These are phyloP conservation scores for Dioscorea zingiberensis DNA, from an alignment of 106 monocot genomes.

Conservation along the genomic window DNA sequence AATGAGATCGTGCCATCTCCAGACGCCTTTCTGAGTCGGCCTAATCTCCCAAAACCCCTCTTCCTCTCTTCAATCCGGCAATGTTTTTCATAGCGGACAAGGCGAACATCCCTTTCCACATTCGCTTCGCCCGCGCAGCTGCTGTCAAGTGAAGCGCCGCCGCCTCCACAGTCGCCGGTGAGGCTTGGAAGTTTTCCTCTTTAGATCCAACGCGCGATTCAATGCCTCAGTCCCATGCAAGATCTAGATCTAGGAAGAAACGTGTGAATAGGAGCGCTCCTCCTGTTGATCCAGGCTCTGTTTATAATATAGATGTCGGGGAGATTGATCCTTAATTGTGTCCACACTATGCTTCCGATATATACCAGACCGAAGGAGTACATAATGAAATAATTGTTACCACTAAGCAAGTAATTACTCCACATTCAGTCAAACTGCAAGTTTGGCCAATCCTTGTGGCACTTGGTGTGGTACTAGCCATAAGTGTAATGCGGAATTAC, in stretches of 20 bases:
- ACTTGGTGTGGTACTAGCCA: too few relatives aligned
- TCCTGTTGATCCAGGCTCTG: neutral
- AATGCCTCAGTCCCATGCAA: neutral
- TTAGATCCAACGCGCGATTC: neutral
- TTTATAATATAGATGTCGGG: conserved; percentile 8
- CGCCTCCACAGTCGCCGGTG: neutral
- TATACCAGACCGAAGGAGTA: too few relatives aligned
- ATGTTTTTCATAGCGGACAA: conserved; percentile 28
- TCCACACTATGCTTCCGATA: conserved; percentile 33
- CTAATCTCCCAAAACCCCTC: too few relatives aligned
- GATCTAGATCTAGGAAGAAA: conserved; percentile 17
- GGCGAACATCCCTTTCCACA: conserved; percentile 26
- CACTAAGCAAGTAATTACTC: too few relatives aligned
- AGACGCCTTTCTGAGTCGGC: too few relatives aligned
- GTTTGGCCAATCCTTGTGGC: too few relatives aligned
- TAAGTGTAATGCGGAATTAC: too few relatives aligned
- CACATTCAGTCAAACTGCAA: too few relatives aligned
- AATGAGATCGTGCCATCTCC: too few relatives aligned
- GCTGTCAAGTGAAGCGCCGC: conserved; percentile 9
- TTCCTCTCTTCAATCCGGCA: neutral
- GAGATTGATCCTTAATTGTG: conserved; percentile 55
- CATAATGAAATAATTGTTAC: too few relatives aligned
- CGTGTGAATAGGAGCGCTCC: neutral
- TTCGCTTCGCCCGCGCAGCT: conserved; percentile 31
- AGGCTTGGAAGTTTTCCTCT: neutral